phyloP scores from a whole-genome alignment of 2,329 filamentous ascomycete species.

The Scleromitrula shiraiana region DNA sequence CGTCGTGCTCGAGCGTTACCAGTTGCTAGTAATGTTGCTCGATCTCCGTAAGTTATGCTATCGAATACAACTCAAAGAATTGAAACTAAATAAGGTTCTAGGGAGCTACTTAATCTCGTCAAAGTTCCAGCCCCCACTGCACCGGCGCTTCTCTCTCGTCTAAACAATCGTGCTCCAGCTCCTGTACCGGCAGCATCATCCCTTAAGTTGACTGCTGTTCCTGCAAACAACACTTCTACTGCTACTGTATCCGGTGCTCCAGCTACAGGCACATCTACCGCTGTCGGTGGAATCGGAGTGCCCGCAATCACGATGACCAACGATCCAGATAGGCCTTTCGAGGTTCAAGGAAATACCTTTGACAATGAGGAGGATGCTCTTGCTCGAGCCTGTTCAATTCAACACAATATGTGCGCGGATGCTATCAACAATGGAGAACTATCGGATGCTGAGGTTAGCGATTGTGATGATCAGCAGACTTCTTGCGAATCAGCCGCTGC shows the following conservation, averaged over 20 bases:
- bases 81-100: not conserved
- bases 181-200: not conserved
- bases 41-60: not conserved
- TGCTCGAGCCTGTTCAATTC: not conserved
- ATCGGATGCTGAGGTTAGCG: not conserved
- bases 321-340: constrained; percentile 1
- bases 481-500: not conserved
- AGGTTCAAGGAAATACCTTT: not conserved
- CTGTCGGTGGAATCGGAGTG: not conserved
- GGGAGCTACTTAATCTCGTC: not conserved
- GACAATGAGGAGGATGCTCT: not conserved
- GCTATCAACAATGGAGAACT: not conserved
- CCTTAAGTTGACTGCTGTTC: not conserved
- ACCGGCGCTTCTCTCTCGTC: not conserved
- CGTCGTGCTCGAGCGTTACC: not conserved
- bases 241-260: not conserved
- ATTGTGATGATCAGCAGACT: not conserved
- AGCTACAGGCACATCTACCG: not conserved
- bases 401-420: constrained; percentile 4
- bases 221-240: not conserved
- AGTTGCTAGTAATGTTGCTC: not conserved
- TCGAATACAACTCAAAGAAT: not conserved
- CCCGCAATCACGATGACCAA: not conserved
- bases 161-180: not conserved
- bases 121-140: not conserved